These are phyloP conservation scores for Setaria viridis DNA, from an alignment of 202 grass and related monocot species.

Conservation along the genomic window DNA sequence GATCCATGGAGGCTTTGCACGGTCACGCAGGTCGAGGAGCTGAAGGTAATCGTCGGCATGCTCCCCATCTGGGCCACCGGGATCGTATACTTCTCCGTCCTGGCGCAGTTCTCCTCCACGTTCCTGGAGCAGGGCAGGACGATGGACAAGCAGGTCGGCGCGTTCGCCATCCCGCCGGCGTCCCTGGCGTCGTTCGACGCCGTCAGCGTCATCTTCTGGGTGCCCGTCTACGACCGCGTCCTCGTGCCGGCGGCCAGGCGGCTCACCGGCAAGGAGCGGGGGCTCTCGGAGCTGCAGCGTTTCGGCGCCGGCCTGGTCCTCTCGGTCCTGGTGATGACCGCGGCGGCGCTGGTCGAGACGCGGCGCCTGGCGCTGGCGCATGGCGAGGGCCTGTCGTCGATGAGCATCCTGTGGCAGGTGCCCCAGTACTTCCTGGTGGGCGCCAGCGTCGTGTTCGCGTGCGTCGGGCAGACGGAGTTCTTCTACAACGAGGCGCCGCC, in stretches of 20 bases:
- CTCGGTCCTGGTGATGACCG: conserved; percentile 69
- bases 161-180: conserved; percentile 66
- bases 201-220: conserved; percentile 62
- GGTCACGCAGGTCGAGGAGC: conserved; percentile 61
- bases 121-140: conserved; percentile 80
- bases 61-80: conserved; percentile 74
- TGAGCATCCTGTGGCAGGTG: conserved; percentile 65
- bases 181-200: conserved; percentile 75
- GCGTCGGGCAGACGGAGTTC: conserved; percentile 63
- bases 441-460: conserved; percentile 63
- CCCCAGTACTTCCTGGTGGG: conserved; percentile 59
- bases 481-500: conserved; percentile 74
- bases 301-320: conserved; percentile 69
- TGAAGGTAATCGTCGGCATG: conserved; percentile 68
- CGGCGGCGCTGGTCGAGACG: conserved; percentile 65
- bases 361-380: conserved; percentile 52
- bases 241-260: conserved; percentile 55
- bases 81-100: conserved; percentile 67
- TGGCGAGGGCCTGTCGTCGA: conserved; percentile 27
- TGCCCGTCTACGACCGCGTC: conserved; percentile 72
- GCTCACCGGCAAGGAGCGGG: conserved; percentile 67
- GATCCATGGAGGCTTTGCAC: conserved; percentile 65
- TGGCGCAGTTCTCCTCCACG: conserved; percentile 73
- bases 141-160: conserved; percentile 56
- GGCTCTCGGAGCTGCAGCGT: conserved; percentile 70